A percentile compares a stretch with the other conserved stretches of the same genome.
Evolutionary conservation across 495 filamentous ascomycete genomes (phyloP).

Genomic region (Penicillium coffeae): DNA sequence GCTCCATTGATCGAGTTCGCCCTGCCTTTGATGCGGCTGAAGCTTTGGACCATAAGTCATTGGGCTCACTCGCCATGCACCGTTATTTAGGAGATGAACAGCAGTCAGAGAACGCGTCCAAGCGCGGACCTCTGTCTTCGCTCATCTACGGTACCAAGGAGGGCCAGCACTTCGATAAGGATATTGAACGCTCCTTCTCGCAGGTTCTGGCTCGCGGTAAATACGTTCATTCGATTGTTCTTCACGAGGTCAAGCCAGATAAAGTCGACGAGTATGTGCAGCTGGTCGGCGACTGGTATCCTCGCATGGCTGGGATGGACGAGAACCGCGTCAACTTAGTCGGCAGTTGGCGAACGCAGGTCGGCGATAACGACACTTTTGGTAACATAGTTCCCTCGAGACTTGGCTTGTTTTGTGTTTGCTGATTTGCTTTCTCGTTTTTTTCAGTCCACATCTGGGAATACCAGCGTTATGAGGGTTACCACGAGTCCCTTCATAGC

Average conservation of each 20-base stretch:
- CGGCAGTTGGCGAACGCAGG: constrained; percentile 97
- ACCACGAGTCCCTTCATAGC: constrained; percentile 83
- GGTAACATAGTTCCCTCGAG: constrained; percentile 46
- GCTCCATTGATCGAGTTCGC: constrained; percentile 24
- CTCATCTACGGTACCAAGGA: constrained; percentile 96
- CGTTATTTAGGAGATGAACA: constrained; percentile 47
- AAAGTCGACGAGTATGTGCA: constrained; percentile 93
- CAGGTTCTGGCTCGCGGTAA: constrained; percentile 93
- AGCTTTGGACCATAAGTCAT: constrained; percentile 41
- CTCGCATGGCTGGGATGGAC: constrained; percentile 70
- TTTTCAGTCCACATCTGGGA: constrained; percentile 91
- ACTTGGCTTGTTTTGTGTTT: background rate
- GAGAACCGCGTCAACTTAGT: constrained; percentile 94
- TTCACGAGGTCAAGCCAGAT: constrained; percentile 94
- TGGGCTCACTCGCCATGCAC: constrained; percentile 66
- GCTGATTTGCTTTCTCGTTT: background rate
- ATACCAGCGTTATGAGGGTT: constrained; percentile 95
- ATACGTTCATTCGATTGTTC: constrained; percentile 96
- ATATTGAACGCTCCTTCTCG: constrained; percentile 91
- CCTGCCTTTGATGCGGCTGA: constrained; percentile 39
- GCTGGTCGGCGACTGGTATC: constrained; percentile 90
- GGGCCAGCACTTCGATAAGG: constrained; percentile 83
- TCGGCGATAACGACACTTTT: constrained; percentile 96
- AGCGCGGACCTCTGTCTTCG: constrained; percentile 52
- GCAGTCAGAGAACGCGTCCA: constrained; percentile 46